Conservation (phyloP, 176 grass and related monocot genomes). For the Tuctoria greenei region DNA sequence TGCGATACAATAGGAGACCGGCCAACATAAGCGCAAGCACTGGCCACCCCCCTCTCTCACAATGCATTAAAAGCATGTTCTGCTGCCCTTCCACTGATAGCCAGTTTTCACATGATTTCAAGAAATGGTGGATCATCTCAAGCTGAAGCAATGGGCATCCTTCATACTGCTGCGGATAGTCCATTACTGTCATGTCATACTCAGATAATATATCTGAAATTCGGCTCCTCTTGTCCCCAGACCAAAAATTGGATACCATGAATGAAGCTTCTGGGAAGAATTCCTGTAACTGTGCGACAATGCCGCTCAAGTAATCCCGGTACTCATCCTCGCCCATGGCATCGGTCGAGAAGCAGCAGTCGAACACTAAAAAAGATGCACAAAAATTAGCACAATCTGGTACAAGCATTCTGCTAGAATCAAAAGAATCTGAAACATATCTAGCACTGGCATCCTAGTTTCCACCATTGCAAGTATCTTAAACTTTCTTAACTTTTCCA, state of each 20-base stretch:
- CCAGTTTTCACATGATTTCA: constrained; percentile 97
- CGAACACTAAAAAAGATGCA: constrained; percentile 61
- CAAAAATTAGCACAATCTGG: constrained; percentile 10
- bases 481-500: neutral
- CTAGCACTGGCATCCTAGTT: constrained; percentile 8
- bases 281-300: constrained; percentile 75
- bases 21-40: constrained; percentile 93
- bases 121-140: constrained; percentile 96
- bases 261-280: constrained; percentile 82
- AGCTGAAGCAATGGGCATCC: constrained; percentile 89
- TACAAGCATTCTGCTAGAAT: neutral
- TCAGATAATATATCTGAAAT: constrained; percentile 93
- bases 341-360: constrained; percentile 83
- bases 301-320: constrained; percentile 75
- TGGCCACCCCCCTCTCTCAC: constrained; percentile 90
- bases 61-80: constrained; percentile 94
- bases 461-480: neutral
- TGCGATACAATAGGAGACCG: constrained; percentile 81
- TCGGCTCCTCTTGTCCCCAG: constrained; percentile 70
- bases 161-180: constrained; percentile 90
- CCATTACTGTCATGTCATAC: constrained; percentile 95
- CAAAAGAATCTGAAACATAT: constrained; percentile 15
- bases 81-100: constrained; percentile 88
- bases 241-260: constrained; percentile 91
- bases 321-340: constrained; percentile 71